Base-by-base conservation (phyloP, 2,329 filamentous ascomycete species). In the Pyrenophora seminiperda region DNA sequence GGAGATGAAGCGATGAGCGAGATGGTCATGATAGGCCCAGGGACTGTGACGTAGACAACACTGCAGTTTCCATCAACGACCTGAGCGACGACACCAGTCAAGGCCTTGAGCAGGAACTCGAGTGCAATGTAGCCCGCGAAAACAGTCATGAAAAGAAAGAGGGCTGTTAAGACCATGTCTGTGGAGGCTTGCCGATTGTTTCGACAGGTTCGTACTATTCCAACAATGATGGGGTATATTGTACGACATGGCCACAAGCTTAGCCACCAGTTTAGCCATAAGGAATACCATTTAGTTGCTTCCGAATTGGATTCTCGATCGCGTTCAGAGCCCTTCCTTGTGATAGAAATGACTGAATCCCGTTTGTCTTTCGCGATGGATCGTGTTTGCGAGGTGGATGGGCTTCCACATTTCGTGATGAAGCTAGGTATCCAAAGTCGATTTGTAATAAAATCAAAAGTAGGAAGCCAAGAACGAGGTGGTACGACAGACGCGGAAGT, bases 1-100 rank as follows among this genome's bases (percentile, higher is more conserved):
- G 64, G 56, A 1, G 54, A 61, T 7, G 58, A 55, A 7, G 49
- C 61, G 19, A 71, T 61, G 5, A 71, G 60, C 5, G 68, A 70
- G 2, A 71, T 59, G 3, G 67, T 70, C n/a, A 70, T 63, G 41
- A 71, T 63, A 0, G 66, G 65, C 2, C 66, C 68, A 4, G 68
- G 67, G 7, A 71, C 49, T 6, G 67, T 71, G 24, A 71, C 63
- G 34, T 70, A 71, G 45, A 68, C 62, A 30, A 70, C 40, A 32
- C 65, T 71, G 52, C 69, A 72, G 36, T 64, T 57, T 4, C 54
- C 39, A 7, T 59, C 58, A n/a, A 53, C 29, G 4, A 48, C 54
- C 20, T 69, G 65, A 15, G 69, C 69, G 37, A 54, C 44, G n/a
- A 56, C 66, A 17, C 44, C 49, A n/a, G 53, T 53, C 15, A 69